A percentile compares a stretch with the other conserved stretches of the same genome.
Conservation (phyloP, 306 rosid genomes). For the Alnus rubra region DNA sequence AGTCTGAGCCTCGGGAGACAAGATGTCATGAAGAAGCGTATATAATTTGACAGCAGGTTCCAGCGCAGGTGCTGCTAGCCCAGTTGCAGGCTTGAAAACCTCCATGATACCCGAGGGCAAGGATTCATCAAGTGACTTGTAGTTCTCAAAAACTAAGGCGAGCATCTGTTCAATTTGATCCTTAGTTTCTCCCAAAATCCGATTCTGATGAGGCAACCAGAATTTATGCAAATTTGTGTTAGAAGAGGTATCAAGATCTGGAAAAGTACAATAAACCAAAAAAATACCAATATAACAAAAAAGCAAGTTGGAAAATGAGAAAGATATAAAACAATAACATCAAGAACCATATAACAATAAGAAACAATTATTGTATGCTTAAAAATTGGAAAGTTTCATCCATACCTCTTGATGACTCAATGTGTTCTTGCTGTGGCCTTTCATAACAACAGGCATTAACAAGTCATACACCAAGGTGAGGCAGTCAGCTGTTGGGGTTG, state of each 20-base stretch:
- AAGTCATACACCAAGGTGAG: constrained; percentile 70
- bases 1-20: constrained; percentile 95
- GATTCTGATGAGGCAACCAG: constrained; percentile 57
- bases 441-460: constrained; percentile 78
- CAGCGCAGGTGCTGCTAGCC: constrained; percentile 80
- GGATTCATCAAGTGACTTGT: constrained; percentile 89
- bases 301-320: constrained; percentile 13
- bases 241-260: constrained; percentile 25
- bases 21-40: constrained; percentile 86
- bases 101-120: constrained; percentile 74
- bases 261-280: constrained; percentile 15
- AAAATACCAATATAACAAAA: constrained; percentile 10
- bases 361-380: constrained; percentile 4
- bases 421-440: constrained; percentile 73
- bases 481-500: constrained; percentile 99
- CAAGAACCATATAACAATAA: constrained; percentile 10
- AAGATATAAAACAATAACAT: not conserved
- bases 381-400: constrained; percentile 7
- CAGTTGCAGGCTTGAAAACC: constrained; percentile 72
- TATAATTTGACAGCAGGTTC: constrained; percentile 92
- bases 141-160: constrained; percentile 76
- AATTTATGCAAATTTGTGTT: constrained; percentile 24
- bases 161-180: constrained; percentile 88
- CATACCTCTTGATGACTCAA: constrained; percentile 98
- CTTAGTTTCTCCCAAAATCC: constrained; percentile 91